Conservation (phyloP, 495 filamentous ascomycete genomes). For the Achaetomiella virescens region DNA sequence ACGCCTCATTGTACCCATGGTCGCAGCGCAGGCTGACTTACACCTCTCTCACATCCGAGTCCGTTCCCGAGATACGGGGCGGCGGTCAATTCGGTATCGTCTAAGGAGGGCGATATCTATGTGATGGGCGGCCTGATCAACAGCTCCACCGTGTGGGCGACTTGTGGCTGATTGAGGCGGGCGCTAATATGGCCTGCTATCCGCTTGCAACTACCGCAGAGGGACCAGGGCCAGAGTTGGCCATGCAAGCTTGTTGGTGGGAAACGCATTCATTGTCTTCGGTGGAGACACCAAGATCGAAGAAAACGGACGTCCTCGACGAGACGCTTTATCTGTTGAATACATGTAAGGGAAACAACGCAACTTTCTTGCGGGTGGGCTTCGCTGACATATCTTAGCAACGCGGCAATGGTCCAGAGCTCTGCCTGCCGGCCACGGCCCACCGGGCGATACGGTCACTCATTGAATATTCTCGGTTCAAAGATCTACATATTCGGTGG, state of each 20-base stretch:
- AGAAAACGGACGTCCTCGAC: constrained; percentile 80
- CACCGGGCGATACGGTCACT: constrained; percentile 90
- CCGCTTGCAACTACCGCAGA: constrained; percentile 87
- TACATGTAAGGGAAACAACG: constrained; percentile 64
- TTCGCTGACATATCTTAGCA: constrained; percentile 48
- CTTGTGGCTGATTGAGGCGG: constrained; percentile 94
- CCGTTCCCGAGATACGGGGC: constrained; percentile 97
- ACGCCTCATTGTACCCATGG: constrained; percentile 84
- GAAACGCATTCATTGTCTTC: constrained; percentile 98
- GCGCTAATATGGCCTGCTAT: constrained; percentile 80
- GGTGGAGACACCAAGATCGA: constrained; percentile 97
- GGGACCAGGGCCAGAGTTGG: constrained; percentile 93
- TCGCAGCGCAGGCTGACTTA: constrained; percentile 85
- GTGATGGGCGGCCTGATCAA: constrained; percentile 96
- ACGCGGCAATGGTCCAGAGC: constrained; percentile 97
- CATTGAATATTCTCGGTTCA: constrained; percentile 90
- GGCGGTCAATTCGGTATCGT: constrained; percentile 84
- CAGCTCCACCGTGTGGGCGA: constrained; percentile 94
- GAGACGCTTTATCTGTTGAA: constrained; percentile 96
- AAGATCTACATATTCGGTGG: constrained; percentile 97
- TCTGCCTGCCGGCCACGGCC: constrained; percentile 76
- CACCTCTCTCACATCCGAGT: constrained; percentile 68
- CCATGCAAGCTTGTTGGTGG: constrained; percentile 88
- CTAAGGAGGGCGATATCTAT: constrained; percentile 96
- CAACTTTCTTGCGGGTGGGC: background rate